Percentiles rank a stretch among this genome's conserved stretches.
Conservation (phyloP, 2,329 filamentous ascomycete species). For the Microcyclospora tardicrescens region DNA sequence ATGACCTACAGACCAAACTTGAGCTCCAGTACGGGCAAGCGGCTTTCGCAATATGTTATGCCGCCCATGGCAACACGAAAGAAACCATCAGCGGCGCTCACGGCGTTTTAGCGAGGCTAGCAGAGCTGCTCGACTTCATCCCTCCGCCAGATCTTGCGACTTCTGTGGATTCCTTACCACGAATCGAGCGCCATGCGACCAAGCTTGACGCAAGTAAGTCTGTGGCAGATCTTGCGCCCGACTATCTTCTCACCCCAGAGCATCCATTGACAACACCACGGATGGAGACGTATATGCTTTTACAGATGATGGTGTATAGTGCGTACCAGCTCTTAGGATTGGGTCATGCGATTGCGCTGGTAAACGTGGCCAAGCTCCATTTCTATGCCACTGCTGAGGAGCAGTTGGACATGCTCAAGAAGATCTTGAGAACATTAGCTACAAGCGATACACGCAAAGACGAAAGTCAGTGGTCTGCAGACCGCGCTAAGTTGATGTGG, state of each 20-base stretch:
- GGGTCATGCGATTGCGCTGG: conserved; percentile 28
- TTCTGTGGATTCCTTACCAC: conserved; percentile 30
- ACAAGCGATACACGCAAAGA: conserved; percentile 36
- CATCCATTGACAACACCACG: conserved; percentile 55
- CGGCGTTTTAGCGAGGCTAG: conserved; percentile 46
- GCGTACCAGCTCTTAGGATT: conserved; percentile 31
- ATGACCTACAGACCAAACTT: conserved; percentile 47
- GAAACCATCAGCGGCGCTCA: conserved; percentile 50
- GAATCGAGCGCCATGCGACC: conserved; percentile 25
- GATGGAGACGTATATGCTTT: conserved; percentile 41
- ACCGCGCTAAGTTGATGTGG: conserved; percentile 57
- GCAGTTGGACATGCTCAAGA: conserved; percentile 47
- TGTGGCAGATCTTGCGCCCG: conserved; percentile 24
- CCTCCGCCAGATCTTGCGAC: conserved; percentile 37
- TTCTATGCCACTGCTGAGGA: conserved; percentile 52
- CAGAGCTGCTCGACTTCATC: conserved; percentile 47
- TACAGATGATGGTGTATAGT: conserved; percentile 48
- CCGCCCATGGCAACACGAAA: conserved; percentile 46
- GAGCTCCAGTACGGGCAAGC: conserved; percentile 54
- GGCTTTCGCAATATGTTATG: conserved; percentile 54
- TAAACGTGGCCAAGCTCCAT: conserved; percentile 43
- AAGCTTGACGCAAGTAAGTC: conserved; percentile 21
- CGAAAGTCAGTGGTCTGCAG: conserved; percentile 49
- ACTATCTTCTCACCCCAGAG: conserved; percentile 41
- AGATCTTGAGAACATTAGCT: conserved; percentile 43